Percentiles rank a stretch among this genome's conserved stretches.
Conservation (phyloP, 768 basidiomycete species). For the Panellus pusillus region DNA sequence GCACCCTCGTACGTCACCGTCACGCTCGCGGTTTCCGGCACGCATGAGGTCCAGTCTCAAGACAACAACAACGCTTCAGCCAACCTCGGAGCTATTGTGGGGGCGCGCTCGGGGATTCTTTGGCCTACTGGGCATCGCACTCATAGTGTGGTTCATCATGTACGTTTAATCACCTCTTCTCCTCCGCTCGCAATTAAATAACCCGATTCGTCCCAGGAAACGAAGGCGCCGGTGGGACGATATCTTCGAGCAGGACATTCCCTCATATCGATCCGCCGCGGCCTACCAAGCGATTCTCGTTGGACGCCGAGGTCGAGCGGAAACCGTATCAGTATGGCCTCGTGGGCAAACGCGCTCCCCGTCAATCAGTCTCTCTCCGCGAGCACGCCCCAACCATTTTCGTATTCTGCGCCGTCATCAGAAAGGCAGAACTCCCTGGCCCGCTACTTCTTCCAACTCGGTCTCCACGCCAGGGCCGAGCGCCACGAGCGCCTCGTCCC, state of each 20-base stretch:
- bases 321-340: slow-evolving; percentile 65
- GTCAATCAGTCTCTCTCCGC: slow-evolving; percentile 39
- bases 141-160: slow-evolving; percentile 52
- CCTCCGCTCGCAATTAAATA: not conserved
- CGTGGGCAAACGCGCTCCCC: slow-evolving; percentile 47
- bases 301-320: slow-evolving; percentile 35
- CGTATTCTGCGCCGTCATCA: slow-evolving; percentile 23
- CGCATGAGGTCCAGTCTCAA: slow-evolving; percentile 12
- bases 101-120: slow-evolving; percentile 60
- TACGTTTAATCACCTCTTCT: slow-evolving; percentile 26
- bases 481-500: slow-evolving; percentile 32
- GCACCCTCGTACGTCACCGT: slow-evolving; percentile 32
- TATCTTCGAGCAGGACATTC: slow-evolving; percentile 47
- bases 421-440: slow-evolving; percentile 26
- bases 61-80: slow-evolving; percentile 22
- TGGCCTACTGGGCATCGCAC: slow-evolving; percentile 45
- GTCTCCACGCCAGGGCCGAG: slow-evolving; percentile 27
- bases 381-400: slow-evolving; percentile 21
- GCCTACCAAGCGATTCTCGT: slow-evolving; percentile 29
- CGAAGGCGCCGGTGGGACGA: slow-evolving; percentile 50
- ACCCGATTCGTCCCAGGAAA: slow-evolving; percentile 35
- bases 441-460: slow-evolving; percentile 28
- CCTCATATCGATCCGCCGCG: slow-evolving; percentile 15
- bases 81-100: slow-evolving; percentile 48
- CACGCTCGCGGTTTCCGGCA: slow-evolving; percentile 16